Percentiles rank a stretch among this genome's conserved stretches.
Evolutionary conservation across 345 rosid species (phyloP).

Genomic region (Pugionium cornutum): DNA sequence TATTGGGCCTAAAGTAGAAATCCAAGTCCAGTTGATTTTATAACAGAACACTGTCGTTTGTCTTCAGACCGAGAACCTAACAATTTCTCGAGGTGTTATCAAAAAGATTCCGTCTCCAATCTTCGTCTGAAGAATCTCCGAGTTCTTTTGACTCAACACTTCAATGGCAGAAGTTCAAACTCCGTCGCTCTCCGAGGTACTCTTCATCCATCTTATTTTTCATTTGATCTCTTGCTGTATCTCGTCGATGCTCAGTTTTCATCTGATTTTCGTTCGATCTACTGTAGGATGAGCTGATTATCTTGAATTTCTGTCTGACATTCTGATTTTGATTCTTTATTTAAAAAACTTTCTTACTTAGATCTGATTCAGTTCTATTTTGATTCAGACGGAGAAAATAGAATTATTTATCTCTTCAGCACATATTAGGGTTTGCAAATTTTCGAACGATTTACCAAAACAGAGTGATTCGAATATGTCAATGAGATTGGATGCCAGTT

Average conservation of each 20-base stretch:
- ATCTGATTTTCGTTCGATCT: conserved; percentile 15
- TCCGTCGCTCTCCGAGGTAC: conserved; percentile 72
- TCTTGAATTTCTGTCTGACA: not conserved
- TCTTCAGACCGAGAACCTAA: conserved; percentile 30
- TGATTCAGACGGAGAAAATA: not conserved
- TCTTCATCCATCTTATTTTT: conserved; percentile 6
- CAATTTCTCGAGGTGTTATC: conserved; percentile 14
- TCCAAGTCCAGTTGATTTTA: not conserved
- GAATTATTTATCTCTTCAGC: not conserved
- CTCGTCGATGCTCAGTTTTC: conserved; percentile 18
- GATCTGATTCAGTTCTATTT: conserved; percentile 32
- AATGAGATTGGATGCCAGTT: conserved; percentile 9
- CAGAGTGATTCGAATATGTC: conserved; percentile 26
- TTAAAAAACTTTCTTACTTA: not conserved
- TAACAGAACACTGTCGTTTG: conserved; percentile 17
- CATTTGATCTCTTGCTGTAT: not conserved
- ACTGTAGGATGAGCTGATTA: conserved; percentile 16
- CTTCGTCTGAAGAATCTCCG: conserved; percentile 28
- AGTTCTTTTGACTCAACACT: conserved; percentile 35
- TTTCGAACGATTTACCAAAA: conserved; percentile 12
- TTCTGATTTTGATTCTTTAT: not conserved
- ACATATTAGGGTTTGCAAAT: not conserved
- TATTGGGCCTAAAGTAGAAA: conserved; percentile 7
- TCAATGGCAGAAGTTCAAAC: conserved; percentile 67
- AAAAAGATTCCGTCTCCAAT: conserved; percentile 33